phyloP scores from a whole-genome alignment of 73 alveolate species.

The Uronychia setigera region DNA sequence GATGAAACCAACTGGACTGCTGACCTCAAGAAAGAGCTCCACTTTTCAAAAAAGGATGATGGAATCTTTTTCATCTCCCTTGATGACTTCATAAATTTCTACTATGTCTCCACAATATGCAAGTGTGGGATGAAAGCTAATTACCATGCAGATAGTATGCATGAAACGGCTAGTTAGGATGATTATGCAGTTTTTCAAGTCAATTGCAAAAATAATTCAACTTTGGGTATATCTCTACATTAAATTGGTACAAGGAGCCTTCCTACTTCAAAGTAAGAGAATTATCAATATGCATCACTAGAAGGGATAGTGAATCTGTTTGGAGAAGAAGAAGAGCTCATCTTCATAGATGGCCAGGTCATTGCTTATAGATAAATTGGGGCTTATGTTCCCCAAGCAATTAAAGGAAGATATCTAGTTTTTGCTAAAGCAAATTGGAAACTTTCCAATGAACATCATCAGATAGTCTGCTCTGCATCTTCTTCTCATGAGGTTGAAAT shows the following conservation, averaged over 20 bases:
- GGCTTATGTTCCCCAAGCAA: background rate
- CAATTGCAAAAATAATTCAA: background rate
- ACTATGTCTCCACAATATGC: slow-evolving; percentile 47
- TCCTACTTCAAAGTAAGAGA: slow-evolving; percentile 36
- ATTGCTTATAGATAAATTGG: background rate
- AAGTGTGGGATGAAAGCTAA: slow-evolving; percentile 13
- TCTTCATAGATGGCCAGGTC: slow-evolving; percentile 43
- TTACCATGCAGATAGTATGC: slow-evolving; percentile 18
- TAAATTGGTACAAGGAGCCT: slow-evolving; percentile 33
- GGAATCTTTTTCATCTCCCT: slow-evolving; percentile 90
- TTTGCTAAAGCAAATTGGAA: slow-evolving; percentile 37
- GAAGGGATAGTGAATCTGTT: slow-evolving; percentile 12
- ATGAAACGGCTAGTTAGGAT: slow-evolving; percentile 1
- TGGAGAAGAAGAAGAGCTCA: slow-evolving; percentile 12
- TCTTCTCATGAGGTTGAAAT: background rate
- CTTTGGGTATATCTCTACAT: slow-evolving; percentile 16
- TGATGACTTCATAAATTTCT: slow-evolving; percentile 82
- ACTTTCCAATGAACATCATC: background rate
- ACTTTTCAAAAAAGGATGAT: slow-evolving; percentile 78
- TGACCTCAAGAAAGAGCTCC: slow-evolving; percentile 71
- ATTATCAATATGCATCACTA: slow-evolving; percentile 44
- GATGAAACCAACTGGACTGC: slow-evolving; percentile 87
- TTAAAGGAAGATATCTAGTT: slow-evolving; percentile 35
- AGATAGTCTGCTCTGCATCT: background rate
- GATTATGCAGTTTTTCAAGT: slow-evolving; percentile 9